Conservation (phyloP, 345 rosid genomes). For the Populus alba region DNA sequence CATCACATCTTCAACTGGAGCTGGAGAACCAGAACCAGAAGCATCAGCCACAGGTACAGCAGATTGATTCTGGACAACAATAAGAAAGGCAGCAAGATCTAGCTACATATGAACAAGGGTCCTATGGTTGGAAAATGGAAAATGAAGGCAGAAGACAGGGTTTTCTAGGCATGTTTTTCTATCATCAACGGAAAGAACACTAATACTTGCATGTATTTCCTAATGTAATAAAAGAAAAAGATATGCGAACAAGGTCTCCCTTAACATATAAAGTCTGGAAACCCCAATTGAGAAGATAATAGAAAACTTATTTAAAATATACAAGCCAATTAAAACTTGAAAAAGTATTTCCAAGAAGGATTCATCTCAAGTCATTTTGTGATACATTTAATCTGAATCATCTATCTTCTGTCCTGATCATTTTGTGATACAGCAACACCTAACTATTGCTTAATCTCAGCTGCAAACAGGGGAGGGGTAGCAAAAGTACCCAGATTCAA, state of each 20-base stretch:
- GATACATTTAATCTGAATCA: not conserved
- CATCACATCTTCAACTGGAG: not conserved
- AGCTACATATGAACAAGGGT: not conserved
- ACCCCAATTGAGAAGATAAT: not conserved
- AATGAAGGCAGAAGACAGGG: not conserved
- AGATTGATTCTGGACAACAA: not conserved
- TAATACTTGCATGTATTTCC: not conserved
- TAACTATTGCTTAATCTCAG: not conserved
- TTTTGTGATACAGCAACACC: no score
- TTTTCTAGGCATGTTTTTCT: not conserved
- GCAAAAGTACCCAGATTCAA: not conserved
- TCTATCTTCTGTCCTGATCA: not conserved
- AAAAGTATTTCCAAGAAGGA: not conserved
- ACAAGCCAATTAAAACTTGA: not conserved
- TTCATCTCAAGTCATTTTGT: not conserved
- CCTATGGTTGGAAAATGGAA: not conserved
- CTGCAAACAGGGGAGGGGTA: not conserved
- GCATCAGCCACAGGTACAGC: not conserved
- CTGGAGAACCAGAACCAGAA: not conserved
- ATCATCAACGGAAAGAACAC: not conserved
- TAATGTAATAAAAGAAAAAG: not conserved
- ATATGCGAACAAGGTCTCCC: not conserved
- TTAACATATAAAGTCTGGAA: not conserved
- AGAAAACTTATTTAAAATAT: not conserved
- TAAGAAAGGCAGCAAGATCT: not conserved